Base-by-base conservation (phyloP, 2,329 filamentous ascomycete genomes). In the Diatrype stigma region DNA sequence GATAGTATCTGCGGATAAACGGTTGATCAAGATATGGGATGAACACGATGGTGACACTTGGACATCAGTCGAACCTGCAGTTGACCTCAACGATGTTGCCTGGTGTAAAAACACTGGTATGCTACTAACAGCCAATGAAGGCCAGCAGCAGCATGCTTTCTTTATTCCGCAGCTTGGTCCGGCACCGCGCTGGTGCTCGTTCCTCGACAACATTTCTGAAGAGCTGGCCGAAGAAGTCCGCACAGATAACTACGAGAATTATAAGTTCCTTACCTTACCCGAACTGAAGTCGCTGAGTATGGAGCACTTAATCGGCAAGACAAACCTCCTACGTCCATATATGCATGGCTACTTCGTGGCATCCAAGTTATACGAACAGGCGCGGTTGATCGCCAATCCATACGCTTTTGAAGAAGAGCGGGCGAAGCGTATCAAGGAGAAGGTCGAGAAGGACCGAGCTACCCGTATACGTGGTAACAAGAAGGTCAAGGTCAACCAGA, bases 341-440 rank as follows among this genome's bases (percentile, higher is more conserved):
- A 99, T 99, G 95, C 94, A 99, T 68, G 95, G 94, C 61, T 97
- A 94, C 78, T 99, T 99, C 73, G 92, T 99, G 46, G 90, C 89
- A 34, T 93, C 95, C 62, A 90, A 92, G 64, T 73, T 99, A 23
- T 97, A 99, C 69, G 95, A 99, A 66, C 92, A 99, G 69, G 94
- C 94, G 17, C 80, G 89, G 50, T 75, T 99, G 53, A 96, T 97
- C 62, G 87, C 89, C 46, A 96, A 97, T 70, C 94, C 94, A 0
- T 95, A 95, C 66, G 81, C 95, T 48, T 96, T 89, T 80, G 90
- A 96, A 66, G 90, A 97, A 63, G 90, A 97, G 69, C 82, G 91
- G 51, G 85, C 86, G 54, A 96, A 96, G 78, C 86, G 88, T 59
- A 85, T 99, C 61, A 90, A 93, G 70, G 90, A 96, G 66, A 96